These are phyloP conservation scores for Amniculicola lignicola DNA, from an alignment of 495 filamentous ascomycete genomes.

Conservation along the genomic window DNA sequence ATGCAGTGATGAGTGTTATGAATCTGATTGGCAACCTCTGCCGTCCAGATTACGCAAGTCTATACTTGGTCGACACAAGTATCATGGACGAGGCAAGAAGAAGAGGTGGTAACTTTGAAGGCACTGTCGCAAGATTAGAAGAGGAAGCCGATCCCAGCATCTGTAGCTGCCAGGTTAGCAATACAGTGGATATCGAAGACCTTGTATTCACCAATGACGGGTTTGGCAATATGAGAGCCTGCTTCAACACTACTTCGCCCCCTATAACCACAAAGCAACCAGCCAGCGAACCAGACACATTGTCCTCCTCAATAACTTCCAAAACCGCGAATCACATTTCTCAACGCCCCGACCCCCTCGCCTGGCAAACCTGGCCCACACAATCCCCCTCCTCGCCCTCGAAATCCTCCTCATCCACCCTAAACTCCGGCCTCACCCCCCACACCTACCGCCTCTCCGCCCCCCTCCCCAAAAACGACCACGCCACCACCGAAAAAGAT, in stretches of 20 bases:
- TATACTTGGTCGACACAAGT: constrained; percentile 24
- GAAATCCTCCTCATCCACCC: not conserved
- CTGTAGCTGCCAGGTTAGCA: not conserved
- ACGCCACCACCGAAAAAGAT: constrained; percentile 1
- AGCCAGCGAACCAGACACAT: no score
- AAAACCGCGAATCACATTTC: no score
- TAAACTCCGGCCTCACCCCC: not conserved
- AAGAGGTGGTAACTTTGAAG: constrained; percentile 12
- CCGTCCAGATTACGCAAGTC: constrained; percentile 13
- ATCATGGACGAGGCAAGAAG: constrained; percentile 25
- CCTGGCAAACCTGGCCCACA: not conserved
- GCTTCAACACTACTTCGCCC: not conserved
- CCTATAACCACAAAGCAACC: no score
- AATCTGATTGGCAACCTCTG: constrained; percentile 27
- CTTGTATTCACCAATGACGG: not conserved
- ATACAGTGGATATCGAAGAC: not conserved
- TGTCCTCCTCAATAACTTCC: no score
- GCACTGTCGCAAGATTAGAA: constrained; percentile 13
- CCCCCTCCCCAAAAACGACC: not conserved
- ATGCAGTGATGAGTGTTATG: constrained; percentile 26
- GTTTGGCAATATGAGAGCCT: not conserved
- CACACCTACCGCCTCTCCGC: not conserved
- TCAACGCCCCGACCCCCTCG: no score
- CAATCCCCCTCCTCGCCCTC: not conserved
- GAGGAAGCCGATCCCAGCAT: not conserved